Conservation (phyloP, 140 eudicot genomes). For the Ambrosia hybrid region DNA sequence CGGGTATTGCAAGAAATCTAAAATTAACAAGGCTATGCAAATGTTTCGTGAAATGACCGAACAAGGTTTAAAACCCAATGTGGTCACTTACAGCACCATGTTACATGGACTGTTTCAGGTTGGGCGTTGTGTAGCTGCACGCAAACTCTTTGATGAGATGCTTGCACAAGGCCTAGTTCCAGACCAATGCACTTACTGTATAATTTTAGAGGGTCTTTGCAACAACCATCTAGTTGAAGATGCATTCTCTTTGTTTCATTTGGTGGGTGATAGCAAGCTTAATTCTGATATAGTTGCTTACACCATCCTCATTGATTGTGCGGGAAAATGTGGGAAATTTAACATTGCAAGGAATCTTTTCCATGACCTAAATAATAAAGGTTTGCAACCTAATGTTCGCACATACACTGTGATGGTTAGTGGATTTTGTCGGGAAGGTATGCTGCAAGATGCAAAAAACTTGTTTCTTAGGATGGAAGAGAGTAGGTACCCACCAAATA, state of each 20-base stretch:
- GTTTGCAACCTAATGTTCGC: slow-evolving; percentile 2
- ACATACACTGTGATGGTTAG: slow-evolving; percentile 16
- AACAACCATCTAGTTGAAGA: slow-evolving; percentile 17
- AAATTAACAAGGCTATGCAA: background rate
- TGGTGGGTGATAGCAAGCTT: slow-evolving; percentile 10
- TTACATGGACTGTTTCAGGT: slow-evolving; percentile 16
- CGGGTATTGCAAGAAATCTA: slow-evolving; percentile 8
- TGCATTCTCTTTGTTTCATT: slow-evolving; percentile 13
- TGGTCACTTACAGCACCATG: slow-evolving; percentile 13
- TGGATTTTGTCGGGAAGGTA: slow-evolving; percentile 26
- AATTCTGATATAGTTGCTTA: slow-evolving; percentile 7
- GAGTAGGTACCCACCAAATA: no score
- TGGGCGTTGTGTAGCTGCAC: slow-evolving; percentile 20
- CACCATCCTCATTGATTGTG: slow-evolving; percentile 14
- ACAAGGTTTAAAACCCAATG: slow-evolving; percentile 6
- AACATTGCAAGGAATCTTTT: slow-evolving; percentile 15
- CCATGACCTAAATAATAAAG: background rate
- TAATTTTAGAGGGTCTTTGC: slow-evolving; percentile 14
- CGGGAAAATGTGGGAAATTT: slow-evolving; percentile 3
- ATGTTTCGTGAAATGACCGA: background rate
- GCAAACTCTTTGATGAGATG: background rate
- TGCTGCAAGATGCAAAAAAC: background rate
- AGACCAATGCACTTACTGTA: no score
- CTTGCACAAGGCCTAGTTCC: no score
- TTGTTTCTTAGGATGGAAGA: no score